Percentiles rank a stretch among this genome's conserved stretches.
Conservation (phyloP, 2,329 filamentous ascomycete species). For the Fusarium tuaranense region DNA sequence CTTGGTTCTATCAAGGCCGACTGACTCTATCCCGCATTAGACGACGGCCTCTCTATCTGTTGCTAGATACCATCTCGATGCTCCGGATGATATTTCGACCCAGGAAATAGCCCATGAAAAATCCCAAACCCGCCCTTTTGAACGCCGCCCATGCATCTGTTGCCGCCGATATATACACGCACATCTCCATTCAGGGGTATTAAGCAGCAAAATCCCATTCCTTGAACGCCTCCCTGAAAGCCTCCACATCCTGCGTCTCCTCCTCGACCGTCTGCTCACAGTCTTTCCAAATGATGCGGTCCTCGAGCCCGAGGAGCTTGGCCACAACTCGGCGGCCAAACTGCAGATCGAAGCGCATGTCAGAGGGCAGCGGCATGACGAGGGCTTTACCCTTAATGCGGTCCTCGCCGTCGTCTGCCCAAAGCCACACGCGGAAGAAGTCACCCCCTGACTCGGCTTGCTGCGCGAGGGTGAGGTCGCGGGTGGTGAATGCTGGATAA, state of each 20-base stretch:
- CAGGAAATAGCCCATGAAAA: neutral
- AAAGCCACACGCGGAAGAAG: conserved; percentile 87
- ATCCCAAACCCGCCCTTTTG: conserved; percentile 10
- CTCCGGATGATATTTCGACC: neutral
- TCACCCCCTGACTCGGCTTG: conserved; percentile 65
- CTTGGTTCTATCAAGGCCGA: neutral
- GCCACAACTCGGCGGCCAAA: conserved; percentile 90
- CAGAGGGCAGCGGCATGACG: conserved; percentile 78
- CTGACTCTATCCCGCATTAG: neutral
- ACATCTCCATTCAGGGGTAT: conserved; percentile 6
- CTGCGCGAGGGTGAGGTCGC: conserved; percentile 62
- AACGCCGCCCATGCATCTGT: conserved; percentile 37
- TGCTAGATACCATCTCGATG: neutral
- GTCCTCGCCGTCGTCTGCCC: conserved; percentile 69
- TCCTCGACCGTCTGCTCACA: conserved; percentile 82
- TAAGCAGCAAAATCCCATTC: conserved; percentile 82
- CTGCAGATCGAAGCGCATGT: conserved; percentile 87
- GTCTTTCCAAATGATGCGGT: conserved; percentile 86
- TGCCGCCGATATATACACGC: neutral
- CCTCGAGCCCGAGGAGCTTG: conserved; percentile 85
- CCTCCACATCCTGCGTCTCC: conserved; percentile 81
- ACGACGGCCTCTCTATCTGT: neutral
- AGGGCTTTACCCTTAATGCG: conserved; percentile 72
- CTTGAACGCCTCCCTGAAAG: conserved; percentile 85
- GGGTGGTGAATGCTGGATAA: conserved; percentile 63